Evolutionary conservation across 2,329 filamentous ascomycete species (phyloP), one percentile per base, ranked within the genome.

Genomic region (Pseudovirgaria hyperparasitica): DNA sequence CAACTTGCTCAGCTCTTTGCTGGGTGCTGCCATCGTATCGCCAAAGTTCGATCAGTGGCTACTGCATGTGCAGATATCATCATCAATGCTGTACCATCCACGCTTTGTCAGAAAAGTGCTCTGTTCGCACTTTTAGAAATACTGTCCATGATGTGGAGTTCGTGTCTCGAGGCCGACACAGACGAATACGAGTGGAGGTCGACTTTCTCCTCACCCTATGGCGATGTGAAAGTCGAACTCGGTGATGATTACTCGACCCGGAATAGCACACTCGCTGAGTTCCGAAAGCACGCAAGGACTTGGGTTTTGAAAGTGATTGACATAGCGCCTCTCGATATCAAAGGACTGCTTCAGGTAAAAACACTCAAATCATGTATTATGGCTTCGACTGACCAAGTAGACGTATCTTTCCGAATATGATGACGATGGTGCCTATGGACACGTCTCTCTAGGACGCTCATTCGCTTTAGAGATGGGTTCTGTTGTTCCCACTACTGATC

Each of bases 381-480:
- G n/a, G 9, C 17, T 33, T 13, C n/a, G n/a, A 22, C 14, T 26
- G 10, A 6, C 12, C 23, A 16, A 21, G 17, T 21, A 93, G 57
- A 96, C 90, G 0, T 96, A 98, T 48, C 66, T 98, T 10, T 94
- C 92, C 1, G 86, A 93, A 40, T 93, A 86, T 41, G 80, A 92
- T 34, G 86, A 96, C 39, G 82, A 93, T 38, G 82, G 81, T 26
- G 75, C 76, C 2, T 93, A 92, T 46, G 90, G 86, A 0, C 85
- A 94, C 50, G 75, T 96, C 34, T 87, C 86, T 1, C 65, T 98
- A 10, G 92, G 90, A 8, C 70, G 92, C 32, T 96, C 90, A 1
- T 93, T 99, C 52, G 90, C 90, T 9, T 60, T 93, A 16, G 85
- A 98, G 46, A 81, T 96, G 63, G 90, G 90, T 4, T 82, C 82